phyloP scores from a whole-genome alignment of 208 protist species.

The Trypanosoma scelopori region DNA sequence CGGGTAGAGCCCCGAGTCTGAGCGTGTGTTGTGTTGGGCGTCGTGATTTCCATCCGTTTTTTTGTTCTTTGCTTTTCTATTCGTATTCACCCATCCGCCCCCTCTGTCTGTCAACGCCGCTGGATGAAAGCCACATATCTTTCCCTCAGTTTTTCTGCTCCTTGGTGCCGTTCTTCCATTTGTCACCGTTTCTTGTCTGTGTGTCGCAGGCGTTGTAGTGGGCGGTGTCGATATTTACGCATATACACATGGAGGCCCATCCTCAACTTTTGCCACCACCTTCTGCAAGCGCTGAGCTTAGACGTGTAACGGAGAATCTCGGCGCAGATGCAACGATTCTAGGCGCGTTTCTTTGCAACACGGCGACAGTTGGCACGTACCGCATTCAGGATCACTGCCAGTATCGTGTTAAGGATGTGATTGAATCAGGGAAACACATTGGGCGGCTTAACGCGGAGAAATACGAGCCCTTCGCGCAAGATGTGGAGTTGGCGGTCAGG shows the following conservation, averaged over 20 bases:
- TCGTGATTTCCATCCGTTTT: neutral
- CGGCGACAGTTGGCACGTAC: slow-evolving; percentile 15
- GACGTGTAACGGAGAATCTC: neutral
- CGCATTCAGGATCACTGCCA: slow-evolving; percentile 21
- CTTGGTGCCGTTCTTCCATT: too few relatives aligned
- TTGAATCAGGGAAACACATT: slow-evolving; percentile 9
- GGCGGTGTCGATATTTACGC: too few relatives aligned
- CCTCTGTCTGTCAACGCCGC: slow-evolving; percentile 1
- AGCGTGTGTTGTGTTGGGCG: neutral
- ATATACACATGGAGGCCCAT: neutral
- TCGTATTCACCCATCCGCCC: slow-evolving; percentile 12
- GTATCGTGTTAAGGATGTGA: neutral
- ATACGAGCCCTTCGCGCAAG: slow-evolving; percentile 5
- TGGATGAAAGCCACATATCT: too few relatives aligned
- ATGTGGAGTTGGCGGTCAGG: slow-evolving; percentile 3
- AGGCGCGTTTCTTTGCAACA: slow-evolving; percentile 17
- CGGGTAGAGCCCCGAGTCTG: neutral
- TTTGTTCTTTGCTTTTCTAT: slow-evolving; percentile 24
- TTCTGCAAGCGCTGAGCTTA: neutral
- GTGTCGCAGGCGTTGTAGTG: too few relatives aligned
- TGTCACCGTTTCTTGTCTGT: too few relatives aligned
- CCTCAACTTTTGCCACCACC: neutral
- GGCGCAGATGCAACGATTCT: slow-evolving; percentile 11
- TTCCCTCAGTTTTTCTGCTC: neutral
- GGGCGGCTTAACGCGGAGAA: slow-evolving; percentile 11